Percentiles rank a stretch among this genome's conserved stretches.
These are phyloP conservation scores for Didymella keratinophila DNA, from an alignment of 2,329 filamentous ascomycete genomes.

Conservation along the genomic window DNA sequence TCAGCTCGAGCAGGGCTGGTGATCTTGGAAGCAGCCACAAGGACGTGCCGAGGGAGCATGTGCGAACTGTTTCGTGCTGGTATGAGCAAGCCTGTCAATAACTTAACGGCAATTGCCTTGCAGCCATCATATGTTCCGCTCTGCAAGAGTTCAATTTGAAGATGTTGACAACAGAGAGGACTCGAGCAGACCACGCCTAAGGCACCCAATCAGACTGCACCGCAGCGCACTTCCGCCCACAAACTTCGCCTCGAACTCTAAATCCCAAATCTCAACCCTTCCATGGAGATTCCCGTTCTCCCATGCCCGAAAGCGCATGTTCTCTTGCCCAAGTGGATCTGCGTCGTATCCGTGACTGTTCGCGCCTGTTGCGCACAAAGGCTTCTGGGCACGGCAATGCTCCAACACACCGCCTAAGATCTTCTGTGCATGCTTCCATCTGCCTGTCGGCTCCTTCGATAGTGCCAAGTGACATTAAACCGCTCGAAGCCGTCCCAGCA, in stretches of 20 bases:
- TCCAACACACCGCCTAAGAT: slow-evolving; percentile 13
- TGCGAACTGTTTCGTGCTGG: slow-evolving; percentile 1
- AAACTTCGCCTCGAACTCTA: neutral
- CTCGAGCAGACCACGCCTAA: neutral
- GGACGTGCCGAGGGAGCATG: slow-evolving; percentile 16
- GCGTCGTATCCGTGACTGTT: slow-evolving; percentile 8
- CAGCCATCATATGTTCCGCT: neutral
- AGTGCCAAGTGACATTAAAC: slow-evolving; percentile 15
- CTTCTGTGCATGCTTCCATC: slow-evolving; percentile 16
- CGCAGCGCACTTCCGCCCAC: slow-evolving; percentile 13
- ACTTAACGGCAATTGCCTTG: neutral
- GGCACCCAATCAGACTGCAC: slow-evolving; percentile 9
- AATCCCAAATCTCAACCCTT: slow-evolving; percentile 6
- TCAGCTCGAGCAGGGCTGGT: neutral
- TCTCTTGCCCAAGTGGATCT: slow-evolving; percentile 6
- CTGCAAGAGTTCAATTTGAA: neutral
- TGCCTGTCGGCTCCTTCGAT: slow-evolving; percentile 4
- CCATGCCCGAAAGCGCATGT: slow-evolving; percentile 3
- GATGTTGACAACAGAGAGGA: neutral
- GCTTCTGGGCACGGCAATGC: slow-evolving; percentile 1
- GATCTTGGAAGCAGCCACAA: slow-evolving; percentile 1
- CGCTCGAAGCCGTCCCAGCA: slow-evolving; percentile 8
- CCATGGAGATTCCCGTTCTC: slow-evolving; percentile 11
- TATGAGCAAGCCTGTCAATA: neutral
- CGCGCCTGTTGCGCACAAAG: neutral